Conservation (phyloP, 78 protist genomes). For the Dictyostelium brefeldianum region DNA sequence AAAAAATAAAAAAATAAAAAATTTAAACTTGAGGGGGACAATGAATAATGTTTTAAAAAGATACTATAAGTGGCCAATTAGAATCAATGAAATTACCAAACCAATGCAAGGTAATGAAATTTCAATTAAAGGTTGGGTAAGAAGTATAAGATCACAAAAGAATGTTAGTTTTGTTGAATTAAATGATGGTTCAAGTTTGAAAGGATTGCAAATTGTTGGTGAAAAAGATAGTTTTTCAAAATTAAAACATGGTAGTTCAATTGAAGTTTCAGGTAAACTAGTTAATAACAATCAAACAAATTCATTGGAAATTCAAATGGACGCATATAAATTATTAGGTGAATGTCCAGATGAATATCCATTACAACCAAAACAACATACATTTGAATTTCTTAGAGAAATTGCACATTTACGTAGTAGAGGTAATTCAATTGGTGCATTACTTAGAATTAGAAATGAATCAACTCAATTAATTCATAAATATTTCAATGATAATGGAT, state of each 20-base stretch:
- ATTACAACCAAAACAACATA: slow-evolving; percentile 92
- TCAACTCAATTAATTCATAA: slow-evolving; percentile 80
- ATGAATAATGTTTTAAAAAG: slow-evolving; percentile 2
- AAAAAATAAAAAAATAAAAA: too few relatives aligned
- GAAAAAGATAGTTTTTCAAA: slow-evolving; percentile 9
- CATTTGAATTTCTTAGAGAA: slow-evolving; percentile 92
- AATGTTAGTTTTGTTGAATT: slow-evolving; percentile 50
- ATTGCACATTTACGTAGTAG: slow-evolving; percentile 93
- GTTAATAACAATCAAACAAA: not conserved
- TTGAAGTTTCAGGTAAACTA: slow-evolving; percentile 28
- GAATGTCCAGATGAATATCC: slow-evolving; percentile 78
- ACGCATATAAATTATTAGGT: slow-evolving; percentile 18
- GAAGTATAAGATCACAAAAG: slow-evolving; percentile 42
- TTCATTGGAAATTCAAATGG: not conserved
- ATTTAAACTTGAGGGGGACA: too few relatives aligned
- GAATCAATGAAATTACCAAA: slow-evolving; percentile 7
- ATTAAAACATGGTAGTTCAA: slow-evolving; percentile 41
- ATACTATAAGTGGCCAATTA: slow-evolving; percentile 18
- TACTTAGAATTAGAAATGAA: slow-evolving; percentile 85
- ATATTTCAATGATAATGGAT: slow-evolving; percentile 81
- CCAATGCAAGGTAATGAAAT: not conserved
- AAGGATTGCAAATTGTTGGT: slow-evolving; percentile 69
- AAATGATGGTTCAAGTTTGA: slow-evolving; percentile 42
- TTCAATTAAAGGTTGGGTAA: slow-evolving; percentile 60
- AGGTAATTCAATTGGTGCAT: slow-evolving; percentile 83